Conservation (phyloP, 345 rosid species). For the Litchi chinensis region DNA sequence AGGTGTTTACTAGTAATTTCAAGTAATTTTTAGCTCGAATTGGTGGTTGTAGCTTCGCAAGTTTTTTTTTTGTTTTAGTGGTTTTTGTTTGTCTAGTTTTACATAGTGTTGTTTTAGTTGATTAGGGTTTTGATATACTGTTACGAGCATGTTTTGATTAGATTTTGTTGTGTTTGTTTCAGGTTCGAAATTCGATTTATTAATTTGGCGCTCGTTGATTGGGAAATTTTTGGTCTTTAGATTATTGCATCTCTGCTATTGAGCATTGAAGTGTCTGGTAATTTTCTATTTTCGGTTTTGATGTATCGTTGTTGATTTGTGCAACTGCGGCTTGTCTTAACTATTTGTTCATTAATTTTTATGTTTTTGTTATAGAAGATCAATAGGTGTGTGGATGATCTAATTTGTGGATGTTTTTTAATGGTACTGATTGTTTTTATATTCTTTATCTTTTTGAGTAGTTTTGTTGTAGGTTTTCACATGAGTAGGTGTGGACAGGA, state of each 20-base stretch:
- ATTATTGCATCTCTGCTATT: background rate
- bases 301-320: background rate
- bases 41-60: background rate
- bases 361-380: background rate
- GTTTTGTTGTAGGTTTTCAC: background rate
- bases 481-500: background rate
- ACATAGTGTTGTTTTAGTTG: background rate
- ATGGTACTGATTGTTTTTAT: background rate
- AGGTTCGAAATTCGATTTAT: constrained; percentile 20
- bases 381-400: constrained; percentile 8
- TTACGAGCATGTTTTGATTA: constrained; percentile 10
- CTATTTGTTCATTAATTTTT: constrained; percentile 5
- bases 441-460: background rate
- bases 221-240: constrained; percentile 5
- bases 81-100: background rate
- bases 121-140: constrained; percentile 4
- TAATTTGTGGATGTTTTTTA: background rate
- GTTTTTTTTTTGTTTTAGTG: background rate
- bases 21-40: background rate
- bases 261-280: constrained; percentile 20
- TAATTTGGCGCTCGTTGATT: constrained; percentile 7
- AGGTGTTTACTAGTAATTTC: background rate
- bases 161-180: background rate
- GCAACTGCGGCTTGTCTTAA: background rate
- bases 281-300: constrained; percentile 12